Base-by-base conservation (phyloP, 345 rosid genomes). In the Hypericum androsaemum region DNA sequence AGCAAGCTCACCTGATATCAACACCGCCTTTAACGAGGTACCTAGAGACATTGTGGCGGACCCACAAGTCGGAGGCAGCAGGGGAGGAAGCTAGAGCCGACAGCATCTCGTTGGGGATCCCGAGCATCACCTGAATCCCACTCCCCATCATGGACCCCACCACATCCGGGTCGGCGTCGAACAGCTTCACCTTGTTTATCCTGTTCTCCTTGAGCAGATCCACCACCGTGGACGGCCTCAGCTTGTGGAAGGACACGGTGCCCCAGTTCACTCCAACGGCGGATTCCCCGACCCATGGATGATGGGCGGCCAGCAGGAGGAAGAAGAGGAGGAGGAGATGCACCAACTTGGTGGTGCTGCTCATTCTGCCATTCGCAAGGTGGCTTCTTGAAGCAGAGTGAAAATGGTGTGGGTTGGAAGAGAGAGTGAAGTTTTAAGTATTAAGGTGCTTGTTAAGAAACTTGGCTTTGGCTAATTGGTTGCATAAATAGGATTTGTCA, bases 191-290 rank as follows among this genome's bases (percentile, higher is more conserved):
- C 60, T 77, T 88, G 45, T 55, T 62, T 37, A 92, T 80, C 57
- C 74, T 81, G 73, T 92, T 92, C 7, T 63, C 80, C 65, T 74
- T 79, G 70, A 92, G 67, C 59, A 88, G 94, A 88, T 85, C 83
- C 83, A 88, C 94, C 68, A 88, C 99, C 0, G 95, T 80, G 0
- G 94, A 85, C 8, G 99, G 95, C 62, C 66, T 62, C 43, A 88
- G 57, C 81, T 62, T 76, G 77, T 73, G 88, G 67, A 48, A 73
- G 6, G 97, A 83, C 14, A 85, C 0, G 9, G 95, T 65, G 39
- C 99, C 97, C 99, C 99, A 92, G 80, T 92, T 92, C 55, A 83
- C 88, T 39, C 99, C 99, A 41, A 85, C 73, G 3, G 81, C 83
- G 7, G 98, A 73, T 45, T 85, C 82, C 40, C 69, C 74, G 49